phyloP scores from a whole-genome alignment of 495 filamentous ascomycete species.

The Cryomyces minteri region DNA sequence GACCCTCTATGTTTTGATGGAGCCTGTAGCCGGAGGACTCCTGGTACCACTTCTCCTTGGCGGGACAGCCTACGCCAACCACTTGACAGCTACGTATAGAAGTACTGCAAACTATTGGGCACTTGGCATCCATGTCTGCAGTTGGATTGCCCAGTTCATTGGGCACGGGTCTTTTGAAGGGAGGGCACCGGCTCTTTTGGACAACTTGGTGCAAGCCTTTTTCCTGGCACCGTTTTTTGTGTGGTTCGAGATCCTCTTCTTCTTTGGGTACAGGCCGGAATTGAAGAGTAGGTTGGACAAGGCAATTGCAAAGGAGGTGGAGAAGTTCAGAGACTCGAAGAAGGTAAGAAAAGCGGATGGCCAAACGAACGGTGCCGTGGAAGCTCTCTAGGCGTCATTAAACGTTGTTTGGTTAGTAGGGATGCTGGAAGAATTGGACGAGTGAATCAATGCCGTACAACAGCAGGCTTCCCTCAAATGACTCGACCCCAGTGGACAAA shows the following conservation, averaged over 20 bases:
- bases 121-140: constrained; percentile 43
- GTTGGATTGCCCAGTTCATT: constrained; percentile 77
- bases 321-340: constrained; percentile 29
- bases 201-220: constrained; percentile 79
- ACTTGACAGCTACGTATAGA: constrained; percentile 45
- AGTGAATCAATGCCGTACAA: no score
- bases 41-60: constrained; percentile 55
- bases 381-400: no score
- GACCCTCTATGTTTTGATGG: constrained; percentile 74
- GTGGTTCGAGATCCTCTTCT: constrained; percentile 89
- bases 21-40: constrained; percentile 70
- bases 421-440: no score
- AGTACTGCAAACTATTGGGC: constrained; percentile 49
- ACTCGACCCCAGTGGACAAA: no score
- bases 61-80: constrained; percentile 54
- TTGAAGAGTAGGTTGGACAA: constrained; percentile 62
- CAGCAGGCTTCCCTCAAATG: no score
- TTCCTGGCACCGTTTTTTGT: constrained; percentile 97
- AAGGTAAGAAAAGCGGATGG: constrained; percentile 14
- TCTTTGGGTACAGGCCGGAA: constrained; percentile 75
- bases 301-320: constrained; percentile 49
- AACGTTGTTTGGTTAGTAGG: no score
- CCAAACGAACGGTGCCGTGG: background rate
- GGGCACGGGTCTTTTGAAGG: constrained; percentile 85
- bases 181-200: constrained; percentile 70